Percentiles rank a stretch among this genome's conserved stretches.
Conservation (phyloP, 257 asterid species). For the Solanum infundibuliforme region DNA sequence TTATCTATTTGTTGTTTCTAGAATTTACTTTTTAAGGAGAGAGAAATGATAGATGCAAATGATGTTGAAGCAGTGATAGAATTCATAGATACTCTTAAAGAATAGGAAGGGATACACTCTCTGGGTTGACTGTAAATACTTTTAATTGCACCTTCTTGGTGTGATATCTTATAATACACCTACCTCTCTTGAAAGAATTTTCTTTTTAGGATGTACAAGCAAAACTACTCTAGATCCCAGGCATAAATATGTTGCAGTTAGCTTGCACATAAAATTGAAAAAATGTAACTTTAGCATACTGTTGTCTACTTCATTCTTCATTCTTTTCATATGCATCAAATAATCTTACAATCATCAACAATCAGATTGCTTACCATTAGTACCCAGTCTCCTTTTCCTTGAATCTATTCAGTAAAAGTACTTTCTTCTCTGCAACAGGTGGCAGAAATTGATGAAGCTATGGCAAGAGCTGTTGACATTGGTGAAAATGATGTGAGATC, state of each 20-base stretch:
- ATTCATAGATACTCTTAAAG: not conserved
- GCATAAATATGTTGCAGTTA: not conserved
- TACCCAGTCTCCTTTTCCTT: not conserved
- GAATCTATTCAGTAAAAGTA: not conserved
- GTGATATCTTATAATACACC: not conserved
- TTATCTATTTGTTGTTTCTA: not conserved
- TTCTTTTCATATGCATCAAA: not conserved
- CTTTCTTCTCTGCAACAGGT: slow-evolving; percentile 30
- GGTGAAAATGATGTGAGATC: slow-evolving; percentile 82
- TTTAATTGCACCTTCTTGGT: not conserved
- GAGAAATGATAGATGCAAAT: not conserved
- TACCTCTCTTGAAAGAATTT: not conserved
- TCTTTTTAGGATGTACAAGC: not conserved
- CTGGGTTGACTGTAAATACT: not conserved
- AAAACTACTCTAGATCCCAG: not conserved
- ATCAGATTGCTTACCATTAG: not conserved
- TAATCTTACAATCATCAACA: not conserved
- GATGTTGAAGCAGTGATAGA: not conserved
- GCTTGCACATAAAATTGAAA: not conserved
- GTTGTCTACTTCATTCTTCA: not conserved
- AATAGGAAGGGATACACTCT: not conserved
- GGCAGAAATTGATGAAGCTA: slow-evolving; percentile 83
- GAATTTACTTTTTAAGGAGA: not conserved
- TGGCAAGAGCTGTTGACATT: slow-evolving; percentile 95
- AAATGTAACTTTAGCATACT: not conserved